These are phyloP conservation scores for Plenodomus biglobosus DNA, from an alignment of 2,329 filamentous ascomycete species.

Conservation along the genomic window DNA sequence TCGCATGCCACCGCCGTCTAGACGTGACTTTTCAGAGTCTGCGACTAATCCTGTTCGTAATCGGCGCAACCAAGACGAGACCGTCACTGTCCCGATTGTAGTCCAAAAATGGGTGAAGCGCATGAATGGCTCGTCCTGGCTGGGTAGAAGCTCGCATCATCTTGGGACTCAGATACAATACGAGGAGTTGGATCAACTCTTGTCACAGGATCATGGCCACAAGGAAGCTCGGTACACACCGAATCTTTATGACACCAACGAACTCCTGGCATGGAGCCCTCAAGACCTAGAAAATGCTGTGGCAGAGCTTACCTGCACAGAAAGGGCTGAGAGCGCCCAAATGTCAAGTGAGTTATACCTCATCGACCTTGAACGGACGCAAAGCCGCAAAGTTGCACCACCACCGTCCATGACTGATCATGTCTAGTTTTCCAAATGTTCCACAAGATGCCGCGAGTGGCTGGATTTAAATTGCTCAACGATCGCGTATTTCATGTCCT, in stretches of 20 bases:
- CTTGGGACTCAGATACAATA: constrained; percentile 52
- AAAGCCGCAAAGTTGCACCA: too few species aligned
- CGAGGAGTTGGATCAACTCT: constrained; percentile 62
- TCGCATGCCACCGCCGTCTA: constrained; percentile 10
- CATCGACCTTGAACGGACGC: too few species aligned
- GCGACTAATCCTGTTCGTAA: not conserved
- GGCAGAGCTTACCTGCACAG: constrained; percentile 17
- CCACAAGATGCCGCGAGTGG: constrained; percentile 56
- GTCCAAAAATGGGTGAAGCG: constrained; percentile 15
- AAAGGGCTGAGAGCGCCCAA: constrained; percentile 34
- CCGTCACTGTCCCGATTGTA: not conserved
- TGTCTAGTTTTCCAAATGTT: constrained; percentile 62
- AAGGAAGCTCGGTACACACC: constrained; percentile 63
- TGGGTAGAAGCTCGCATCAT: constrained; percentile 60
- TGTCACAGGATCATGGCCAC: constrained; percentile 61
- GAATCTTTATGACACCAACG: constrained; percentile 53
- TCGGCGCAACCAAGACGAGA: not conserved
- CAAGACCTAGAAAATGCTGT: constrained; percentile 32
- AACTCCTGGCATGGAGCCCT: constrained; percentile 48
- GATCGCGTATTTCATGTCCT: constrained; percentile 68
- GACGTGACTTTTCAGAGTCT: not conserved
- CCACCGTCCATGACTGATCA: constrained; percentile 3
- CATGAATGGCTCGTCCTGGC: constrained; percentile 52
- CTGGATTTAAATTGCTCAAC: constrained; percentile 53
- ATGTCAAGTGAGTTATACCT: constrained; percentile 39